These are phyloP conservation scores for Nicotiana otophora DNA, from an alignment of 257 asterid species.

Conservation along the genomic window DNA sequence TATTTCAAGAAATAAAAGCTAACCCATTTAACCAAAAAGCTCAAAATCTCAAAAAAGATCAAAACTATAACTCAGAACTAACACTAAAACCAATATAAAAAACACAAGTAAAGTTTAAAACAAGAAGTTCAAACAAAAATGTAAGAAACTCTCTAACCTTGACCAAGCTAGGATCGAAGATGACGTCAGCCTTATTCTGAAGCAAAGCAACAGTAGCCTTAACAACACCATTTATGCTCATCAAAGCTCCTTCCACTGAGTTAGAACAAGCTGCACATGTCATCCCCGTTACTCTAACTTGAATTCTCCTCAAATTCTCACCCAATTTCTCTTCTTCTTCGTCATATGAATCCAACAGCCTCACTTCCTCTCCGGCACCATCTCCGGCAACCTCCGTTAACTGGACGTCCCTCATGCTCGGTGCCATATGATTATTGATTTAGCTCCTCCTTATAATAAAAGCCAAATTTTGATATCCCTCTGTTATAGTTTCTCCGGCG, in stretches of 20 bases:
- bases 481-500: not conserved
- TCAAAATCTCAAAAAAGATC: not conserved
- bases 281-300: slow-evolving; percentile 89
- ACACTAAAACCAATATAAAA: not conserved
- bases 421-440: slow-evolving; percentile 37
- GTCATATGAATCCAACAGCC: slow-evolving; percentile 58
- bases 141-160: slow-evolving; percentile 39
- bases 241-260: slow-evolving; percentile 87
- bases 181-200: slow-evolving; percentile 82
- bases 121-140: not conserved
- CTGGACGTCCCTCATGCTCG: slow-evolving; percentile 57
- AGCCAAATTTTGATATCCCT: not conserved
- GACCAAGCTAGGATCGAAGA: slow-evolving; percentile 57
- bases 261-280: slow-evolving; percentile 96
- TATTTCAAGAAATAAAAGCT: not conserved
- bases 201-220: slow-evolving; percentile 90
- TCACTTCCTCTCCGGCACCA: slow-evolving; percentile 52
- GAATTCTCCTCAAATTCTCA: slow-evolving; percentile 51
- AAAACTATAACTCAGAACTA: not conserved
- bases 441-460: slow-evolving; percentile 8
- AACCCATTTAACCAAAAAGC: not conserved
- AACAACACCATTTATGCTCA: slow-evolving; percentile 62
- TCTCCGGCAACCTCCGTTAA: slow-evolving; percentile 36
- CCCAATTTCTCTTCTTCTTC: slow-evolving; percentile 26
- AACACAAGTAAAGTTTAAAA: not conserved